Percentiles rank a stretch among this genome's conserved stretches.
phyloP scores from a whole-genome alignment of 495 filamentous ascomycete genomes.

The Aspergillus biplanus region DNA sequence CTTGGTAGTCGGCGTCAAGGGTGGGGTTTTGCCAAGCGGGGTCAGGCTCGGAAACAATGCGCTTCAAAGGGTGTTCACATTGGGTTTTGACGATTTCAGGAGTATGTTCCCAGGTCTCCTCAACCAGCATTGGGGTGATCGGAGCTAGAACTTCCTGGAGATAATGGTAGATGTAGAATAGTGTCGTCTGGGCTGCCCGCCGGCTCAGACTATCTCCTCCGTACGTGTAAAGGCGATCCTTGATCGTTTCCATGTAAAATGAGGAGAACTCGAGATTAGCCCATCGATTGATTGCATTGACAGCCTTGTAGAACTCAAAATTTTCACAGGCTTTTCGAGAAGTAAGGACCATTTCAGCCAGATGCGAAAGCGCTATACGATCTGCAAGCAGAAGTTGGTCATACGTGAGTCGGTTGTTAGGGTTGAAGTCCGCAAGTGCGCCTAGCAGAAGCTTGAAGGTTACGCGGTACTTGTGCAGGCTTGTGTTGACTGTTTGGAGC shows the following conservation, averaged over 20 bases:
- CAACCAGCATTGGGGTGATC: slow-evolving; percentile 80
- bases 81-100: slow-evolving; percentile 63
- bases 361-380: slow-evolving; percentile 74
- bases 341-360: slow-evolving; percentile 61
- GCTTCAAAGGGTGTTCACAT: slow-evolving; percentile 47
- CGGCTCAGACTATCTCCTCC: slow-evolving; percentile 57
- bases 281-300: slow-evolving; percentile 75
- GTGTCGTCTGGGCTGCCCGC: slow-evolving; percentile 63
- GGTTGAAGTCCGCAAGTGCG: slow-evolving; percentile 66
- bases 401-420: slow-evolving; percentile 41
- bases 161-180: slow-evolving; percentile 69
- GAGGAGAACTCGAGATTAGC: slow-evolving; percentile 80
- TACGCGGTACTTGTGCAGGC: slow-evolving; percentile 81
- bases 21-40: slow-evolving; percentile 42
- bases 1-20: slow-evolving; percentile 58
- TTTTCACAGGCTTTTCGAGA: slow-evolving; percentile 66
- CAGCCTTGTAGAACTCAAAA: slow-evolving; percentile 82
- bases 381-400: slow-evolving; percentile 59
- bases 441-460: slow-evolving; percentile 89
- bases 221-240: slow-evolving; percentile 87
- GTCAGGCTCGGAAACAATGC: slow-evolving; percentile 33
- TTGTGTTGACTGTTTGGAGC: slow-evolving; percentile 71
- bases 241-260: slow-evolving; percentile 90
- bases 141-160: slow-evolving; percentile 79
- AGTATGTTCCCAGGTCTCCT: slow-evolving; percentile 83